Percentiles rank a stretch among this genome's conserved stretches.
Evolutionary conservation across 805 yeast species (phyloP).

Genomic region (Zygotorulaspora chibaensis): DNA sequence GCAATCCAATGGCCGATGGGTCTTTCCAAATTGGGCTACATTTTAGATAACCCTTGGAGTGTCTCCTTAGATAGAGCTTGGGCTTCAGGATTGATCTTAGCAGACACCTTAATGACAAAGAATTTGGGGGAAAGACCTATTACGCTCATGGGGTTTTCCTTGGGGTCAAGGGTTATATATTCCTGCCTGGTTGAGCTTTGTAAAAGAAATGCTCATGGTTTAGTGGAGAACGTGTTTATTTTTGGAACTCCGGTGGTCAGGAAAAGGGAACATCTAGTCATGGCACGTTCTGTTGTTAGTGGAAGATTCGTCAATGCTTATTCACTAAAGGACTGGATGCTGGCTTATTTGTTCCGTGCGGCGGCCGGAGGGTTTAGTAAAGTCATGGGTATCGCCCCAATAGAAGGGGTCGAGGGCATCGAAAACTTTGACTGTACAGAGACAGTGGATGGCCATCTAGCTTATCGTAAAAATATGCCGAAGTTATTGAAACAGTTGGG

Average conservation of each 20-base stretch:
- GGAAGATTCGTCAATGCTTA: constrained; percentile 89
- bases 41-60: constrained; percentile 96
- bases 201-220: constrained; percentile 77
- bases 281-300: constrained; percentile 81
- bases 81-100: constrained; percentile 88
- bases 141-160: constrained; percentile 86
- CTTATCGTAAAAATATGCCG: constrained; percentile 93
- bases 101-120: constrained; percentile 82
- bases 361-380: constrained; percentile 89
- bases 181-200: constrained; percentile 87
- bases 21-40: constrained; percentile 78
- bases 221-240: constrained; percentile 80
- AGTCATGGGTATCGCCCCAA: constrained; percentile 85
- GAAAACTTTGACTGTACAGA: constrained; percentile 88
- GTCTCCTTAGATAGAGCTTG: constrained; percentile 96
- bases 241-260: constrained; percentile 88
- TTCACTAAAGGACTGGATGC: constrained; percentile 90
- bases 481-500: constrained; percentile 61
- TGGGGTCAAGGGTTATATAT: constrained; percentile 88
- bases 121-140: constrained; percentile 91
- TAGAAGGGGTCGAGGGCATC: constrained; percentile 57
- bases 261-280: constrained; percentile 67
- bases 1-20: constrained; percentile 92
- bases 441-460: constrained; percentile 91
- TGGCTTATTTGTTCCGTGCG: constrained; percentile 92